Base-by-base conservation (phyloP, 129 eudicot species). In the Lactuca sativa region DNA sequence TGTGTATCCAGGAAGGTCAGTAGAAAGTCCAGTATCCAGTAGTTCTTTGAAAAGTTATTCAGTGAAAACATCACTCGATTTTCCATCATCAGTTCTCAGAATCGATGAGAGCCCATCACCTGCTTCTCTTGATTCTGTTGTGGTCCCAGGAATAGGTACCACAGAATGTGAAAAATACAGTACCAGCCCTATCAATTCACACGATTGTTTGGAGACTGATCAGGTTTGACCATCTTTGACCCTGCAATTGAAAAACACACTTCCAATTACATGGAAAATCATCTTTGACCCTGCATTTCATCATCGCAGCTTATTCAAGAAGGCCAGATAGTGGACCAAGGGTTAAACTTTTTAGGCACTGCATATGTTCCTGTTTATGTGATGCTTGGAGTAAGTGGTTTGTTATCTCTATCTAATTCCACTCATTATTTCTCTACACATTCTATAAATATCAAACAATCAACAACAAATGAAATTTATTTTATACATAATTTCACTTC, bases 121-220 rank as follows among this genome's bases (percentile, higher is more conserved):
- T 37, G 83, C 85, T 32, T 84, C 95, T 63, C 87, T 87, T 61
- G 87, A 87, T 82, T 84, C 95, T 17, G 78, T 84, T 82, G 72
- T 81, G 9, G 80, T 81, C 56, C 60, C 83, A 18, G 86, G 70
- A 32, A 78, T 67, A 65, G 84, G 75, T 68, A 33, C n/a, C 47
- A 54, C 81, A 52, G 83, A 78, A 64, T 40, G 62, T 52, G 89
- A 84, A 43, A 86, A 69, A 62, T 81, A 72, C 72, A 82, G 80
- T 77, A 52, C 75, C 41, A 79, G 80, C 57, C 70, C 82, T 52
- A 82, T 79, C 12, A 59, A 82, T 52, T 84, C 95, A 34, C 66
- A 82, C 44, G 87, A 77, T 52, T 79, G 83, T 74, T 70, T 84
- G 80, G 87, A 84, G 67, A 67, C 83, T 44, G 78, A 80, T 68